Evolutionary conservation across 2,329 filamentous ascomycete genomes (phyloP).

Genomic region (Phoma herbarum): DNA sequence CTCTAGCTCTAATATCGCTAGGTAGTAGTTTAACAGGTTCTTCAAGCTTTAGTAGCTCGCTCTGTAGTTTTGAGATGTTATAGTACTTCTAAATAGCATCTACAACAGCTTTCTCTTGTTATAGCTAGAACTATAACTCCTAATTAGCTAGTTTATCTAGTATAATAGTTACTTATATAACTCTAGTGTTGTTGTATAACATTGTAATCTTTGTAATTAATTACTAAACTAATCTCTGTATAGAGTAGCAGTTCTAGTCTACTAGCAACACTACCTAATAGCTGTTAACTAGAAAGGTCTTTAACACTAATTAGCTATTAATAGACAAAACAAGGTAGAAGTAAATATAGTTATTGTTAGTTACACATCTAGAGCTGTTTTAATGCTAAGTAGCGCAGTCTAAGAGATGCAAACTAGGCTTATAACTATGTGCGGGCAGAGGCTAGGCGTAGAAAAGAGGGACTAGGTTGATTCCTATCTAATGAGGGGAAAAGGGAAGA

Average conservation of each 20-base stretch:
- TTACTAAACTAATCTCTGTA: neutral
- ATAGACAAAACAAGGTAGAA: neutral
- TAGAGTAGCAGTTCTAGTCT: neutral
- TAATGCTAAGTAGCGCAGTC: neutral
- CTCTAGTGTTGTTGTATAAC: neutral
- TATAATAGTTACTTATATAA: neutral
- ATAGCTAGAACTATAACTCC: neutral
- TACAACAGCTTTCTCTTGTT: neutral
- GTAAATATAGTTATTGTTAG: neutral
- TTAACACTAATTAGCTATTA: neutral
- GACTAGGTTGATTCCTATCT: neutral
- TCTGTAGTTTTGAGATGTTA: neutral
- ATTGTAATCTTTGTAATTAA: neutral
- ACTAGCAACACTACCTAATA: neutral
- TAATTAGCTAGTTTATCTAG: neutral
- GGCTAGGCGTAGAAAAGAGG: neutral
- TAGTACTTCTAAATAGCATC: neutral
- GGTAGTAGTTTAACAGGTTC: neutral
- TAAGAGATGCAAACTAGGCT: neutral
- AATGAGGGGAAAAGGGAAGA: neutral
- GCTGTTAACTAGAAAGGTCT: neutral
- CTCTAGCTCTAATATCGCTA: neutral
- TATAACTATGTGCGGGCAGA: neutral
- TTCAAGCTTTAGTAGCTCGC: neutral
- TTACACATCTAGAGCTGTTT: neutral